Base-by-base conservation (phyloP, 768 basidiomycete genomes). In the Russula sp. region DNA sequence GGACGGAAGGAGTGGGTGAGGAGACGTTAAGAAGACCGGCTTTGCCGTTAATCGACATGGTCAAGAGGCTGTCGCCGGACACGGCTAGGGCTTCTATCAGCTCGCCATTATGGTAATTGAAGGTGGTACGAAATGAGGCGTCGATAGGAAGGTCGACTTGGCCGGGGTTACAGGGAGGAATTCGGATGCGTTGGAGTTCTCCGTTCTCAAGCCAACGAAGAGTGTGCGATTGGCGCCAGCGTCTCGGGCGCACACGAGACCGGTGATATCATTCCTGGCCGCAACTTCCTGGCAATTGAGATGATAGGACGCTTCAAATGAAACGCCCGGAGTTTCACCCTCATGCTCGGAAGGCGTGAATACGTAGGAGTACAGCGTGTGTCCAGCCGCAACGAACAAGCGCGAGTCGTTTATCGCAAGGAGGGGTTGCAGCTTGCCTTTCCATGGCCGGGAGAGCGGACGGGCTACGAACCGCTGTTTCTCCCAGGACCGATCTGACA, bases 151-250 rank as follows among this genome's bases (percentile, higher is more conserved):
- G 54, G 6, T 63, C 55, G 5, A 30, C 24, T 18, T 65, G 49
- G 38, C 67, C 66, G 46, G 57, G 36, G 32, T 70, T 69, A 67
- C 57, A 62, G 46, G 66, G 62, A 57, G 78, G 72, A 67, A 80
- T 69, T 54, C 61, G 48, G 62, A 87, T 71, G 57, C 76, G 79
- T 67, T 87, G 83, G 7, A 84, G 73, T 24, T 75, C 74, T n/a
- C 88, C 85, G 69, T 87, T 81, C 42, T 79, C 81, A 65, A 88
- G 2, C 82, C 86, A 16, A 86, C 74, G 67, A 79, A 78, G n/a
- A 85, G 72, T 0, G 77, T 80, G 32, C 74, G 72, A 64, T 84
- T 79, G 48, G 72, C 68, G 9, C 76, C 78, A 9, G 74, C 75
- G 64, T 84, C 83, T 8, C 76, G 76, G 34, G 80, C 69, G 61